Evolutionary conservation across 352 stramenopile genomes (phyloP), one percentile per base, ranked within the genome.

Genomic region (Pythium sp.): DNA sequence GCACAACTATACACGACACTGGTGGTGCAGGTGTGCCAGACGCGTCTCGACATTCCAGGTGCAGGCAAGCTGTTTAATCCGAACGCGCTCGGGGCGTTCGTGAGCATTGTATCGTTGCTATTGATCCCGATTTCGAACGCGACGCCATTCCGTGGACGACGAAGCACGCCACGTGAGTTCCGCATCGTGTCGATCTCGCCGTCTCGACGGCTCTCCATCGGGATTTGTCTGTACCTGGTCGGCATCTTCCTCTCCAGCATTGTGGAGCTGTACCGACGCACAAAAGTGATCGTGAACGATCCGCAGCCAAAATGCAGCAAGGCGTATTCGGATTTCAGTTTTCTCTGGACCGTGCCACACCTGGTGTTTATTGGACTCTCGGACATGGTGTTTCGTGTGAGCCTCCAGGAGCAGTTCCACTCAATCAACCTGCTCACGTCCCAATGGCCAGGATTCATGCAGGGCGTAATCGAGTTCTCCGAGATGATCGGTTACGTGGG

Each of bases 241-340:
- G 73, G 78, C 8, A 63, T 93, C 32, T 95, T 95, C 65, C 60
- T 93, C 38, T 81, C 84, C 11, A 90, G 87, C 61, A 75, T 95
- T 46, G 76, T 92, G 15, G 85, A 93, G 71, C 75, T 95, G 0
- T 95, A 95, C 55, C 84, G 87, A 2, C 84, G 87, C 22, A 82
- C 80, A 38, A 61, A 72, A 32, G 61, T 24, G 15, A 62, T 77
- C 1, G 60, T 65, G 18, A 54, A 67, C n/a, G 63, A 64, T 5
- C 38, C 62, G 34, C 41, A 73, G 12, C 59, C 63, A 22, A 65
- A 69, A 36, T 84, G 77, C 64, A 57, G 26, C 69, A 84, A 86
- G 60, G 32, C 59, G 6, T 41, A 71, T 6, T 54, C 71, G 20
- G 77, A 90, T 34, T 84, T 93, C 22, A 62, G 62, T 3, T 78